Evolutionary conservation across 371 early-diverging fungal genomes (phyloP), one percentile per base, ranked within the genome.

Genomic region (Phascolomyces articulosus): DNA sequence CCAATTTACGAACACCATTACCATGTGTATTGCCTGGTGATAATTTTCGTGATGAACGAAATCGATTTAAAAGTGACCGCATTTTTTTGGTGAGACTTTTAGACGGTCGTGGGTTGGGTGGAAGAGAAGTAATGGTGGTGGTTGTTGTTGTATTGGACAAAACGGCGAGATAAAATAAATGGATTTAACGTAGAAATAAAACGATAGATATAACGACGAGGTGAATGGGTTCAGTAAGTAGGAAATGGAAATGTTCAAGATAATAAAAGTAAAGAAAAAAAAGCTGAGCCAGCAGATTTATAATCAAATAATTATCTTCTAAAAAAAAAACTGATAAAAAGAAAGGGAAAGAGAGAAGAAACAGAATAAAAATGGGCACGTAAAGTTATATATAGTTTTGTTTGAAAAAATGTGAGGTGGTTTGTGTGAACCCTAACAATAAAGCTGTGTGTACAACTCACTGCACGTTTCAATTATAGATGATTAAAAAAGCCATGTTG

Each of bases 251-350:
- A n/a, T n/a, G n/a, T n/a, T n/a, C n/a, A n/a, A 41, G 16, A 41
- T 3, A 41, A 41, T 31, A 41, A 41, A n/a, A 41, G 16, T 16
- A n/a, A 44, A 44, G 16, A 15, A 15, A n/a, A 18, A 13, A 16
- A 44, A 44, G 44, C 44, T 44, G 44, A 44, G 44, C 44, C 44
- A 44, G 44, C 44, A n/a, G 44, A 15, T 44, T 44, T 38, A 38
- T 13, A 13, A n/a, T n/a, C n/a, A n/a, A n/a, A n/a, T n/a, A n/a
- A n/a, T n/a, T n/a, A n/a, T n/a, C n/a, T n/a, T n/a, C n/a, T n/a
- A n/a, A 34, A 34, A 34, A 34, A 11, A 9, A 9, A 0, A 34
- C 1, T 34, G 11, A 34, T 9, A 34, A 34, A 9, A 11, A 34
- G 11, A n/a, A 44, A 44, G 16, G n/a, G 44, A 16, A 44, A n/a